Conservation (phyloP, 768 basidiomycete species). For the Rhodotorula sphaerocarpa region DNA sequence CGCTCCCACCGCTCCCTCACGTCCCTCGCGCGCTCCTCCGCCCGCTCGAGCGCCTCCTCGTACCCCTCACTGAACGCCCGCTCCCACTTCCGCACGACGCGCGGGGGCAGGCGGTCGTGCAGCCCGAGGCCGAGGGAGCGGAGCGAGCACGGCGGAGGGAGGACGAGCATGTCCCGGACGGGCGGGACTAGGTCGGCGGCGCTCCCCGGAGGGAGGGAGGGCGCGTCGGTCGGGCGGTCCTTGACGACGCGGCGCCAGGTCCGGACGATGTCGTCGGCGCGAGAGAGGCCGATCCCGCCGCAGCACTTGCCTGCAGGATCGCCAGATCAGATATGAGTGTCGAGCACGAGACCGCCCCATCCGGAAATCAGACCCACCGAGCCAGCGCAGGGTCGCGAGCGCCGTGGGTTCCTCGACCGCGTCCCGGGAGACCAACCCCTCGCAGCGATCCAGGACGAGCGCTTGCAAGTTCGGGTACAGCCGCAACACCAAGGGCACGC, state of each 20-base stretch:
- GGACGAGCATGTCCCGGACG: slow-evolving; percentile 31
- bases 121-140: slow-evolving; percentile 23
- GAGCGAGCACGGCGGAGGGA: slow-evolving; percentile 24
- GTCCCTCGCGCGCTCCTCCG: slow-evolving; percentile 6
- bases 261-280: slow-evolving; percentile 25
- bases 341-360: background rate
- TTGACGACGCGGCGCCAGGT: slow-evolving; percentile 20
- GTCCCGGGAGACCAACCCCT: slow-evolving; percentile 53
- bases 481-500: slow-evolving; percentile 53
- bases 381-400: slow-evolving; percentile 24
- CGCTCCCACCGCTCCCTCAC: slow-evolving; percentile 17
- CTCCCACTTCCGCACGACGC: slow-evolving; percentile 14
- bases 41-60: slow-evolving; percentile 8
- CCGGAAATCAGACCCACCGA: slow-evolving; percentile 1
- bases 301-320: slow-evolving; percentile 1
- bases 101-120: slow-evolving; percentile 10
- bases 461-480: slow-evolving; percentile 54
- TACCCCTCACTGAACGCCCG: slow-evolving; percentile 27
- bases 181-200: slow-evolving; percentile 4
- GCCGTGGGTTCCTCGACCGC: slow-evolving; percentile 24
- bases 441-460: slow-evolving; percentile 60
- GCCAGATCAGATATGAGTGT: background rate
- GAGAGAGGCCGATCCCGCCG: slow-evolving; percentile 2
- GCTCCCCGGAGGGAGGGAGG: background rate
- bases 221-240: slow-evolving; percentile 22